Base-by-base conservation (phyloP, 768 basidiomycete species). In the Lenzites betulinus region DNA sequence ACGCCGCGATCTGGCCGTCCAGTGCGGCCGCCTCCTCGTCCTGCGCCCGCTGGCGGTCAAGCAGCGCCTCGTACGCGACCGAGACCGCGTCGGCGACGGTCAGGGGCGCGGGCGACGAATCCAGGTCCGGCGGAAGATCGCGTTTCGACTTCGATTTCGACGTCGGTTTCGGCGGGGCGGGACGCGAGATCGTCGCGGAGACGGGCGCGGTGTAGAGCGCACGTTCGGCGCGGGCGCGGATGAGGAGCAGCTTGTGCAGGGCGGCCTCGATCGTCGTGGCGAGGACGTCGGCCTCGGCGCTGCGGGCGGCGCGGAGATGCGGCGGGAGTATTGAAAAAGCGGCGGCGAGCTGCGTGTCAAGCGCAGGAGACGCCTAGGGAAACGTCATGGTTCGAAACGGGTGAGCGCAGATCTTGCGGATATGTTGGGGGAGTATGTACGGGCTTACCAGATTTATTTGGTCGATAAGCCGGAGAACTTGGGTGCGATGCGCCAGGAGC, bases 231-330 rank as follows among this genome's bases (percentile, higher is more conserved):
- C 76, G 75, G 7, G 76, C 76, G 30, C 77, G 75, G n/a, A 81
- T 61, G 11, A 82, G 71, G 1, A 79, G 79, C 8, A 83, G 72
- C 66, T 81, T 83, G 62, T 82, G 75, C 11, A 84, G 71, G 2
- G 76, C 75, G 3, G 77, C 69, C 65, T 85, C 82, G 41, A 83
- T 77, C 1, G 72, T 75, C n/a, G 78, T 73, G 7, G 78, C 74
- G 18, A 78, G 66, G 39, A 81, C 73, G 43, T 80, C 79, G 43
- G 74, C 68, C 0, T 71, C 67, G 4, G 80, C 79, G 2, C 70
- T 59, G 22, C 72, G 75, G 35, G 72, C 64, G 2, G 69, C 62
- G 55, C 66, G 65, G 42, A 76, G 66, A 38, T 70, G 46, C 46
- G 74, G 56, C 62, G 74, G 65, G 63, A 77, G 64, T 2, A 58